These are phyloP conservation scores for Epichloe coenophiala DNA, from an alignment of 2,329 filamentous ascomycete genomes.

Conservation along the genomic window DNA sequence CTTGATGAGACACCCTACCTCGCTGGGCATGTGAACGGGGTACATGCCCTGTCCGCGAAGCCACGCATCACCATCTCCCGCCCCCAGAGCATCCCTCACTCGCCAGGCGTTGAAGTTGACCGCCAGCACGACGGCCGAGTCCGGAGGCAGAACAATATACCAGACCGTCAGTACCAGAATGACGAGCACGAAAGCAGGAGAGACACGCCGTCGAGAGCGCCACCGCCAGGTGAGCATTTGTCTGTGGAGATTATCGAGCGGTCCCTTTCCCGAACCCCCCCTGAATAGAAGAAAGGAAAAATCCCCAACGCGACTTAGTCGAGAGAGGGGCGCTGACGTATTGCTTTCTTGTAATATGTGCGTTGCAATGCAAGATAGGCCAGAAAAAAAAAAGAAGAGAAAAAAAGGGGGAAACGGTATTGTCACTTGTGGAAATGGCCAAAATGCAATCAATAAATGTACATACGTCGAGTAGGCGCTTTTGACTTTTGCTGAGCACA, in stretches of 20 bases:
- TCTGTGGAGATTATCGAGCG: background rate
- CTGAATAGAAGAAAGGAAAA: too few species aligned
- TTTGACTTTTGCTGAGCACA: too few species aligned
- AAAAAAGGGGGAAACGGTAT: too few species aligned
- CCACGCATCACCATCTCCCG: conserved; percentile 26
- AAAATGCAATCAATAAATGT: too few species aligned
- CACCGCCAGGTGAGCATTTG: conserved; percentile 14
- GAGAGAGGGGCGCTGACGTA: too few species aligned
- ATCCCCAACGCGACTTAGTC: too few species aligned
- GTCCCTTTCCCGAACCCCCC: background rate
- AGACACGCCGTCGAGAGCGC: conserved; percentile 17
- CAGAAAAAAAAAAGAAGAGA: too few species aligned
- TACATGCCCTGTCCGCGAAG: conserved; percentile 25
- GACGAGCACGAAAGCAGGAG: conserved; percentile 10
- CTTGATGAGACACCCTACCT: conserved; percentile 40
- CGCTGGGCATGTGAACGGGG: conserved; percentile 29
- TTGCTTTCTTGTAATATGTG: too few species aligned
- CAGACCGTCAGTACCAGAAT: conserved; percentile 13
- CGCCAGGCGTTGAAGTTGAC: conserved; percentile 21
- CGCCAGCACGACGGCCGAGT: conserved; percentile 20
- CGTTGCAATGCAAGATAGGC: too few species aligned
- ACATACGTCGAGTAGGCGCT: too few species aligned
- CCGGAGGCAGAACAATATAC: conserved; percentile 19
- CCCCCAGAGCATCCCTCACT: conserved; percentile 17
- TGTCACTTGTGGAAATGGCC: too few species aligned